Base-by-base conservation (phyloP, 202 grass and related monocot genomes). In the Setaria italica region DNA sequence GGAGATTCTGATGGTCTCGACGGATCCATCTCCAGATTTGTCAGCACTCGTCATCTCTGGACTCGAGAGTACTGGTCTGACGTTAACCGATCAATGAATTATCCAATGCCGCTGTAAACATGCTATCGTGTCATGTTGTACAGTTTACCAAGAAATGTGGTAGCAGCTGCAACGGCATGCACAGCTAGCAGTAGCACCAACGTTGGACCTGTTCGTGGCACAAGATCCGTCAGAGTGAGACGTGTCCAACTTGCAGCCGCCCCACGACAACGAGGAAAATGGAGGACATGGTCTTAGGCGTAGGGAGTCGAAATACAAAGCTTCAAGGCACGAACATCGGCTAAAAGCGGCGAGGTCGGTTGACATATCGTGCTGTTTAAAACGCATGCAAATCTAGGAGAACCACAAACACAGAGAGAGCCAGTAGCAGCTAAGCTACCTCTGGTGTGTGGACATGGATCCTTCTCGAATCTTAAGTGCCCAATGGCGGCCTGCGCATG, bases 301-400 rank as follows among this genome's bases (percentile, higher is more conserved):
- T 79, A 62, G 57, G 32, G 34, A 17, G 20, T 47, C 42, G 69
- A 74, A 87, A 54, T 62, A 84, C 80, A 8, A 84, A 84, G 84
- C 89, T 87, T 87, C 68, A 90, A 87, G 89, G 19, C 67, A 87
- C 60, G 20, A 75, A 1, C 67, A 75, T 43, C 74, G 59, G 60
- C 80, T 29, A 62, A 87, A 83, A 74, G 58, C 3, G 39, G 48
- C 5, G 60, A 83, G 74, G 79, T 83, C 67, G 80, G 67, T 83
- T 72, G 58, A 17, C 32, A 33, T 8, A 33, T 17, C 49, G 35
- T 50, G 75, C 32, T 72, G 70, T 7, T 43, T 37, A 80, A 79
- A 49, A 30, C 9, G 8, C 2, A 37, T 62, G 33, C 17, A 80
- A 43, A 53, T 63, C 42, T 2, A 85, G 62, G 35, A 67, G 35